These are phyloP conservation scores for Populus tomentosa DNA, from an alignment of 441 rosid genomes.

Conservation along the genomic window DNA sequence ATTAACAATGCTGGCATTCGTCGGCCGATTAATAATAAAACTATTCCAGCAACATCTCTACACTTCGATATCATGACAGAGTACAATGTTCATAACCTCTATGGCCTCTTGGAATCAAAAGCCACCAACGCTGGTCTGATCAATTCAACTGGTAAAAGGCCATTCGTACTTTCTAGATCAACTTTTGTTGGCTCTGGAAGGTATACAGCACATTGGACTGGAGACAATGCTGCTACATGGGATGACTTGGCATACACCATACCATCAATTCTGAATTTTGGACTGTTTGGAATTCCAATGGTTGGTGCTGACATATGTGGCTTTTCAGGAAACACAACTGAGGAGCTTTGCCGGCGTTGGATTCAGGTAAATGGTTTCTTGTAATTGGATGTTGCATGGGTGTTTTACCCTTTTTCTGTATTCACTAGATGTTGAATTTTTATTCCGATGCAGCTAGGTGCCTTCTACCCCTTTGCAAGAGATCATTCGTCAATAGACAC, in stretches of 20 bases:
- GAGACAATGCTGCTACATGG: slow-evolving; percentile 68
- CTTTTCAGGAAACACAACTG: slow-evolving; percentile 46
- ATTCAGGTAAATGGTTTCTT: slow-evolving; percentile 45
- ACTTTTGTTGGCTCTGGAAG: slow-evolving; percentile 75
- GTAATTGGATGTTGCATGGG: background rate
- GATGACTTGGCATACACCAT: slow-evolving; percentile 58
- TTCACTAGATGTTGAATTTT: background rate
- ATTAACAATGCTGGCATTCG: slow-evolving; percentile 45
- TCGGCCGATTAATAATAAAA: slow-evolving; percentile 31
- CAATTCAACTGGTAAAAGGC: slow-evolving; percentile 48
- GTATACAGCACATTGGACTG: slow-evolving; percentile 87
- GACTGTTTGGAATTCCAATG: slow-evolving; percentile 81
- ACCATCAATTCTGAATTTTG: slow-evolving; percentile 57
- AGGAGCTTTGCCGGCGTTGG: slow-evolving; percentile 74
- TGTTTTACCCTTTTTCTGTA: background rate
- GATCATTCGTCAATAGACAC: slow-evolving; percentile 37
- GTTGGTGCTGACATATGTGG: slow-evolving; percentile 89
- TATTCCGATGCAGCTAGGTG: slow-evolving; percentile 50
- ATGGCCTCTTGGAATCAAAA: slow-evolving; percentile 60
- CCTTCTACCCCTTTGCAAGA: slow-evolving; percentile 78
- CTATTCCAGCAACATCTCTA: slow-evolving; percentile 51
- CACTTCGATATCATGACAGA: slow-evolving; percentile 58
- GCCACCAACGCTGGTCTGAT: slow-evolving; percentile 53
- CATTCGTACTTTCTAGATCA: slow-evolving; percentile 70
- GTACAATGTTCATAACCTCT: slow-evolving; percentile 65